A percentile compares a stretch with the other conserved stretches of the same genome.
These are phyloP conservation scores for Plasmodium ovale DNA, from an alignment of 169 alveolate genomes.

Conservation along the genomic window DNA sequence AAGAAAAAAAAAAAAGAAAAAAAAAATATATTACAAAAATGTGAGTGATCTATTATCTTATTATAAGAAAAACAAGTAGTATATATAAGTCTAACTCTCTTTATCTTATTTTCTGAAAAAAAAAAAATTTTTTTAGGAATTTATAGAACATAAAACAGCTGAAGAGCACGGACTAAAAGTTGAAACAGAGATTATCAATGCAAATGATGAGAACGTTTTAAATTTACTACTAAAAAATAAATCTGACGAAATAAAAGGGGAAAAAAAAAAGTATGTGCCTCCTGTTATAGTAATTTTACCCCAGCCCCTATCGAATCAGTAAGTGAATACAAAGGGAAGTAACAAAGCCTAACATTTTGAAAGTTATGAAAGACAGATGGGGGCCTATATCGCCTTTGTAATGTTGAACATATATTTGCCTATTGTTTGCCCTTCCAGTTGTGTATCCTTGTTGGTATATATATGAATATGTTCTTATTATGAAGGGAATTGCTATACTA, in stretches of 20 bases:
- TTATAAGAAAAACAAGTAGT: background rate
- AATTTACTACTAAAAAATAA: constrained; percentile 32
- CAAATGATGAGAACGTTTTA: constrained; percentile 58
- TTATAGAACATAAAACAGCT: constrained; percentile 9
- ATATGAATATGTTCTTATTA: background rate
- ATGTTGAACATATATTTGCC: too few relatives aligned
- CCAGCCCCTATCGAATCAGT: constrained; percentile 51
- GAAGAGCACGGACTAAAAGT: constrained; percentile 4
- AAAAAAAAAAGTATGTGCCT: constrained; percentile 1
- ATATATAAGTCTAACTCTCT: background rate
- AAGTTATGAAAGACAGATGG: background rate
- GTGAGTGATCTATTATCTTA: background rate
- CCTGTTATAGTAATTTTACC: constrained; percentile 49
- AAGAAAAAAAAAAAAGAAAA: background rate
- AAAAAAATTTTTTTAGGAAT: constrained; percentile 21
- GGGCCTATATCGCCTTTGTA: too few relatives aligned
- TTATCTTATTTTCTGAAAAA: background rate
- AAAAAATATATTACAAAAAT: too few relatives aligned
- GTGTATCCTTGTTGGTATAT: background rate
- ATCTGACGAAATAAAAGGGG: background rate
- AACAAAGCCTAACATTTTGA: background rate
- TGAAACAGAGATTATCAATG: constrained; percentile 45
- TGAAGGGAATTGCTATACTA: constrained; percentile 47
- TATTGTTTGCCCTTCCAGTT: background rate
- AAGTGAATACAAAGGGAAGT: background rate